phyloP scores from a whole-genome alignment of 2,329 filamentous ascomycete genomes.

The Alternaria rosae region DNA sequence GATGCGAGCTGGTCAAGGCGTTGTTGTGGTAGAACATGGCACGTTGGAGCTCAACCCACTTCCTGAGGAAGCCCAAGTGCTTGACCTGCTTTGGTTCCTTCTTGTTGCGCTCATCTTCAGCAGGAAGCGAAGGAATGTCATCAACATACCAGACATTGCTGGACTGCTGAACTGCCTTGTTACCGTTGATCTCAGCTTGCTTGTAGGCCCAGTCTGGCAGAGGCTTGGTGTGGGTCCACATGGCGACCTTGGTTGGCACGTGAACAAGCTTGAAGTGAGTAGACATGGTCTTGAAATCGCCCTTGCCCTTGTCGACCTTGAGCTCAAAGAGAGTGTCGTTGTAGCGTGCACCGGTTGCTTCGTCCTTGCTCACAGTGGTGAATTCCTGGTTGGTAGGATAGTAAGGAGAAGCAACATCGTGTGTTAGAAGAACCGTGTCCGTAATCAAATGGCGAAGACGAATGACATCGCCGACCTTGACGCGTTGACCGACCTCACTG shows the following conservation, averaged over 20 bases:
- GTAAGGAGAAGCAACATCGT: conserved; percentile 96
- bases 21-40: conserved; percentile 99
- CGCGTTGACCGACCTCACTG: conserved; percentile 66
- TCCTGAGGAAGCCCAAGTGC: conserved; percentile 83
- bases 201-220: conserved; percentile 98
- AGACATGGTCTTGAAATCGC: conserved; percentile 89
- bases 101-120: conserved; percentile 74
- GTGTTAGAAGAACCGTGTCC: conserved; percentile 84
- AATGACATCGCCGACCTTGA: conserved; percentile 85
- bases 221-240: conserved; percentile 97
- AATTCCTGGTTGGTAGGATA: conserved; percentile 99
- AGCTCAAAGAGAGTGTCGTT: conserved; percentile 96
- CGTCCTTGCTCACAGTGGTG: conserved; percentile 77
- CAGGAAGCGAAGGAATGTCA: conserved; percentile 80
- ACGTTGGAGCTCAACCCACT: conserved; percentile 95
- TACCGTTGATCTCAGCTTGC: conserved; percentile 98
- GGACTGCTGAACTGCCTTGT: conserved; percentile 89
- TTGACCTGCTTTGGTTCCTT: conserved; percentile 83
- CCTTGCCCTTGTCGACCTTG: conserved; percentile 81
- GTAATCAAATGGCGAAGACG: conserved; percentile 88
- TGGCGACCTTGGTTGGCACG: conserved; percentile 91
- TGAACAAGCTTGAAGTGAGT: conserved; percentile 97
- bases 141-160: conserved; percentile 97
- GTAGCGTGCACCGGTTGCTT: conserved; percentile 75
- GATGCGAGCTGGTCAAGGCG: conserved; percentile 94